Conservation (phyloP, 352 stramenopile genomes). For the Globisporangium yorkense region DNA sequence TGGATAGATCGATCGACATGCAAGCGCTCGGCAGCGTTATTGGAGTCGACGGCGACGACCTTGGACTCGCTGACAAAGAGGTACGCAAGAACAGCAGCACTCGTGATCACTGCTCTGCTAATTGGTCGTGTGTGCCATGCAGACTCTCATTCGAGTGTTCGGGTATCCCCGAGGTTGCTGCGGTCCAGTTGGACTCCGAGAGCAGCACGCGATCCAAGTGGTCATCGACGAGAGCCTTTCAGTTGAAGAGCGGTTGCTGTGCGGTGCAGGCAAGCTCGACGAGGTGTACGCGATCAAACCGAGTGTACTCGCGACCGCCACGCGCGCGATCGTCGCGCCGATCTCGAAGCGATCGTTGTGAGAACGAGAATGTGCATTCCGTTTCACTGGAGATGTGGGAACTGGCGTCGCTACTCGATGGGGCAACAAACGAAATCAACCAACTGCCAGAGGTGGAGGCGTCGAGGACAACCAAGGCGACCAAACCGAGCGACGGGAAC, state of each 20-base stretch:
- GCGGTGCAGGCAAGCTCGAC: conserved; percentile 35
- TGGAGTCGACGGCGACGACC: conserved; percentile 16
- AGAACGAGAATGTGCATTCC: background rate
- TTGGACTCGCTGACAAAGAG: conserved; percentile 43
- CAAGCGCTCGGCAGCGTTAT: conserved; percentile 24
- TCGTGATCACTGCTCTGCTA: background rate
- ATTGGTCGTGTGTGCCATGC: background rate
- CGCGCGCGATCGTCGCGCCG: conserved; percentile 11
- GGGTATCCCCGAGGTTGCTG: conserved; percentile 57
- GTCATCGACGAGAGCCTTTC: conserved; percentile 37
- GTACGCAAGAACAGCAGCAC: conserved; percentile 15
- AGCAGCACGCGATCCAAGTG: conserved; percentile 40
- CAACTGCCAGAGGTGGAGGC: background rate
- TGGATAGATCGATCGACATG: conserved; percentile 55
- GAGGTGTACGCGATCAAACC: conserved; percentile 45
- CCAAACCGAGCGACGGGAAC: background rate
- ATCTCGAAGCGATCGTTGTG: background rate
- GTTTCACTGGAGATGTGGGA: background rate
- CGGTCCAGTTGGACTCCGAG: conserved; percentile 52
- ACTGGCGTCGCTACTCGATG: background rate
- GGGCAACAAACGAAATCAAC: background rate
- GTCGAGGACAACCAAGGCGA: background rate
- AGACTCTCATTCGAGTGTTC: conserved; percentile 62
- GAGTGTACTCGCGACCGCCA: conserved; percentile 6
- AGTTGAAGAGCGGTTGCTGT: conserved; percentile 28